Evolutionary conservation across 2,329 filamentous ascomycete genomes (phyloP).

Genomic region (Diplodia intermedia): DNA sequence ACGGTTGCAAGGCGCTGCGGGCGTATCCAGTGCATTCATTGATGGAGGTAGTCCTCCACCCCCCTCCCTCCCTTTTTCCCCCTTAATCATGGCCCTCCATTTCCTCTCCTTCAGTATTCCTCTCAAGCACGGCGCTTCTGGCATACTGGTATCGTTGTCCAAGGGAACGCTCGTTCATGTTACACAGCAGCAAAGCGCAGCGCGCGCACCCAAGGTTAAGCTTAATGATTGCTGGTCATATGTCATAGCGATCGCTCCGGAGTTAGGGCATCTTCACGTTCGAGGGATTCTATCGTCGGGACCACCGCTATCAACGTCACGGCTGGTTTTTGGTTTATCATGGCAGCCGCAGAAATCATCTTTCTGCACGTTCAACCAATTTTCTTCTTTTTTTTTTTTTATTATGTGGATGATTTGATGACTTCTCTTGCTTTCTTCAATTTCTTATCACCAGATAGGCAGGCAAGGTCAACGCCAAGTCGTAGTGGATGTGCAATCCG

Average conservation of each 20-base stretch:
- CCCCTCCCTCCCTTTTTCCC: neutral
- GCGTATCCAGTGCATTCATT: conserved; percentile 9
- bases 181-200: conserved; percentile 7
- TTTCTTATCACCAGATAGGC: conserved; percentile 1
- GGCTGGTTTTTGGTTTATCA: conserved; percentile 9
- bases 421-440: conserved; percentile 9
- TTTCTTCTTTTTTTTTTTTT: neutral
- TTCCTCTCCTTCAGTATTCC: neutral
- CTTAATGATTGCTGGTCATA: conserved; percentile 13
- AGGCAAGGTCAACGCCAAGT: neutral
- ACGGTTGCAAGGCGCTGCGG: conserved; percentile 13
- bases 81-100: neutral
- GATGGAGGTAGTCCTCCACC: neutral
- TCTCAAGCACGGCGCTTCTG: conserved; percentile 21
- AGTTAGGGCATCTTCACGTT: conserved; percentile 9
- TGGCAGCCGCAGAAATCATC: neutral
- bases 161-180: conserved; percentile 14
- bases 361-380: neutral
- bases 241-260: conserved; percentile 23
- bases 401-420: conserved; percentile 23
- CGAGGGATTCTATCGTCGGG: conserved; percentile 1
- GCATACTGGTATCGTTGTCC: conserved; percentile 5
- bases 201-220: neutral
- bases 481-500: neutral
- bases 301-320: neutral